Evolutionary conservation across 2,329 filamentous ascomycete species (phyloP).

Genomic region (Trichoderma citrinoviride): DNA sequence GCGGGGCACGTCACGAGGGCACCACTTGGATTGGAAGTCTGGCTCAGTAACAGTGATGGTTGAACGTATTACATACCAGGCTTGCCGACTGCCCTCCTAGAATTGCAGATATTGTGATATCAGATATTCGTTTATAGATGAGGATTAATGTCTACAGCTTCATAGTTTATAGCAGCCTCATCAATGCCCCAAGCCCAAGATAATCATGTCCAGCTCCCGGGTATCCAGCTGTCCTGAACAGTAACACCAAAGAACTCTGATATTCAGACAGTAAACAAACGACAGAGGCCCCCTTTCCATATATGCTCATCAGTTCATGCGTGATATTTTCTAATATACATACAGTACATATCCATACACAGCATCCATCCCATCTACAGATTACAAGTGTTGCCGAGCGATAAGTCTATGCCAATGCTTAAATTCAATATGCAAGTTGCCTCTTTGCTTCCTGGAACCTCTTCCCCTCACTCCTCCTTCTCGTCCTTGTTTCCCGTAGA

Average conservation of each 20-base stretch:
- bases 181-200: neutral
- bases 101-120: too few relatives aligned
- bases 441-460: neutral
- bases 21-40: neutral
- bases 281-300: neutral
- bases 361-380: neutral
- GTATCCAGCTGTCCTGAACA: neutral
- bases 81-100: too few relatives aligned
- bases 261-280: neutral
- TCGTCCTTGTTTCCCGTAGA: neutral
- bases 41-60: too few relatives aligned
- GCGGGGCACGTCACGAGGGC: neutral
- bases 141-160: too few relatives aligned
- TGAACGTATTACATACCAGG: too few relatives aligned
- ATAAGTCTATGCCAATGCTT: conserved; percentile 3
- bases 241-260: neutral
- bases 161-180: neutral
- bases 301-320: neutral
- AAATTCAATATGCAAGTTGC: neutral
- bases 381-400: neutral
- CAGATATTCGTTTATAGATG: too few relatives aligned
- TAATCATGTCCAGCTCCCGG: neutral
- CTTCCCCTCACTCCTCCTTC: neutral
- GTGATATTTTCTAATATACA: conserved; percentile 11
- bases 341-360: neutral